phyloP scores from a whole-genome alignment of 2,329 filamentous ascomycete genomes.

The Byssothecium circinans region DNA sequence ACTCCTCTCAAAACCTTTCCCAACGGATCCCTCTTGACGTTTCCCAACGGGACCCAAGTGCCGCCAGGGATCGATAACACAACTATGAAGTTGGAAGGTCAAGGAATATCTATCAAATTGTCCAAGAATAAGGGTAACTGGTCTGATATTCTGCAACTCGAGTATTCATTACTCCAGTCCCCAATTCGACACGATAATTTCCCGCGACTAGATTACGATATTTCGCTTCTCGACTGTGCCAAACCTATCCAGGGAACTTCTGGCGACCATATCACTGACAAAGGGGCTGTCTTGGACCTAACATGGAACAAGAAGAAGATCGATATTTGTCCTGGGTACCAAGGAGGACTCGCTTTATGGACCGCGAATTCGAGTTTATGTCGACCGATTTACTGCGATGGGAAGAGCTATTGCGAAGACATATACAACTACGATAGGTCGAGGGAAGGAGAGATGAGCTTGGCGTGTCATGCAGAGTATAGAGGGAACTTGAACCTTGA shows the following conservation, averaged over 20 bases:
- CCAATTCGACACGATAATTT: not conserved
- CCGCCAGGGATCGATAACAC: too few species aligned
- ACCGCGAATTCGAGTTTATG: conserved; percentile 1
- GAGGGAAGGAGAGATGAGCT: not conserved
- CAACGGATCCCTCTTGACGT: too few species aligned
- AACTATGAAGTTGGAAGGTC: too few species aligned
- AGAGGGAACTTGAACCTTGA: conserved; percentile 3
- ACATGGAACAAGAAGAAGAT: conserved; percentile 1
- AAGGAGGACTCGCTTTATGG: conserved; percentile 4
- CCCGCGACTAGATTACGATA: conserved; percentile 15
- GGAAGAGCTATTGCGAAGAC: conserved; percentile 1
- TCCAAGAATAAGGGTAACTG: too few species aligned
- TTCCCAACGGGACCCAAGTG: too few species aligned
- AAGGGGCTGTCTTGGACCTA: not conserved
- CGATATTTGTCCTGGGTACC: conserved; percentile 7
- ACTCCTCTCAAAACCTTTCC: too few species aligned
- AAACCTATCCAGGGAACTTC: not conserved
- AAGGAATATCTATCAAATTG: too few species aligned
- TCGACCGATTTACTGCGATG: conserved; percentile 10
- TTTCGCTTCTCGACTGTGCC: conserved; percentile 18
- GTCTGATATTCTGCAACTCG: too few species aligned
- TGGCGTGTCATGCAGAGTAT: conserved; percentile 1
- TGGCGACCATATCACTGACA: not conserved
- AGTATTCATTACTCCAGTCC: too few species aligned
- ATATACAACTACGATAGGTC: conserved; percentile 9